These are phyloP conservation scores for Plantago rigida DNA, from an alignment of 305 asterid genomes.

Conservation along the genomic window DNA sequence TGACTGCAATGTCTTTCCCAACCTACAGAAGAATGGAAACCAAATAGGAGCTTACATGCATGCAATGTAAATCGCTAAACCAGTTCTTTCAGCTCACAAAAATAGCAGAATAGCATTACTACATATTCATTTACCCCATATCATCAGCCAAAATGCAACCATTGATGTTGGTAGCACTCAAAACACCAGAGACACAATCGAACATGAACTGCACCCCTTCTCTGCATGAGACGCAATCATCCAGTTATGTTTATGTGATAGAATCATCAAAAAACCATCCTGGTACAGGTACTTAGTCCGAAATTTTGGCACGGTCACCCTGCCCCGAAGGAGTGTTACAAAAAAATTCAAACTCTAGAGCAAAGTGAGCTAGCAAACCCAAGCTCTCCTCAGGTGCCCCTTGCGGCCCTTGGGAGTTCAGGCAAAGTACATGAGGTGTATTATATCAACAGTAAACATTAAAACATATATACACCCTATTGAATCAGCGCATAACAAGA, in stretches of 20 bases:
- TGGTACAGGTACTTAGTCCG: slow-evolving; percentile 4
- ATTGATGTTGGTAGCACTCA: slow-evolving; percentile 56
- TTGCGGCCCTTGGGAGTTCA: background rate
- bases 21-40: slow-evolving; percentile 35
- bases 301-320: slow-evolving; percentile 11
- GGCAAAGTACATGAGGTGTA: slow-evolving; percentile 13
- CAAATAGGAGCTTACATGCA: slow-evolving; percentile 17
- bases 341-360: background rate
- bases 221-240: slow-evolving; percentile 49
- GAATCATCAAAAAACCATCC: slow-evolving; percentile 9
- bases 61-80: slow-evolving; percentile 4
- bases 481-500: slow-evolving; percentile 7
- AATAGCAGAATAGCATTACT: slow-evolving; percentile 11
- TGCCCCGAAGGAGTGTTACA: background rate
- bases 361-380: background rate
- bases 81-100: background rate
- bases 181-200: slow-evolving; percentile 80
- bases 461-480: background rate
- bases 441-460: slow-evolving; percentile 22
- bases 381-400: background rate
- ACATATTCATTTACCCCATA: slow-evolving; percentile 71
- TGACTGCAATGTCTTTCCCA: slow-evolving; percentile 96
- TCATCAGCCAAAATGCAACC: slow-evolving; percentile 99
- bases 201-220: slow-evolving; percentile 99
- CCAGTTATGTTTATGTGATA: slow-evolving; percentile 20